These are phyloP conservation scores for Claviceps cyperi DNA, from an alignment of 2,329 filamentous ascomycete species.

Conservation along the genomic window DNA sequence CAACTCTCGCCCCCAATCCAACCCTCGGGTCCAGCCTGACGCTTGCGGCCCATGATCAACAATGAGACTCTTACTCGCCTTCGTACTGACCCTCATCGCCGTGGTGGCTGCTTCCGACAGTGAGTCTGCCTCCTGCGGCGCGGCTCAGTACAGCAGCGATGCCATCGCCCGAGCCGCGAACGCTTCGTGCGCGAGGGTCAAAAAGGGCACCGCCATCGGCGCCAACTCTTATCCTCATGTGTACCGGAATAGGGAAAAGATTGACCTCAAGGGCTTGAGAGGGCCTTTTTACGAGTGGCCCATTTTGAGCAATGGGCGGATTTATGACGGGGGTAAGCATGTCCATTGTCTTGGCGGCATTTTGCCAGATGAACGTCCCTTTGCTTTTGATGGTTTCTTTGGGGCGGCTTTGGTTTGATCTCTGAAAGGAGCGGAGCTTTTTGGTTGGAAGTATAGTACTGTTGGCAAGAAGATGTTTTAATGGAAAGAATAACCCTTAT, in stretches of 20 bases:
- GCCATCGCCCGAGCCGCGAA: constrained; percentile 33
- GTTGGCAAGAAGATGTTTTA: too few species aligned
- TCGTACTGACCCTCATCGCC: constrained; percentile 7
- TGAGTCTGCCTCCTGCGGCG: constrained; percentile 33
- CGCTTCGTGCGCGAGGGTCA: constrained; percentile 36
- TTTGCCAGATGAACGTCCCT: constrained; percentile 1
- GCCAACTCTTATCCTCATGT: constrained; percentile 36
- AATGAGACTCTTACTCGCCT: constrained; percentile 4
- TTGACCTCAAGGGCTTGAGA: constrained; percentile 37
- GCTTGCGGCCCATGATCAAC: not conserved
- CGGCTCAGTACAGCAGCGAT: constrained; percentile 29
- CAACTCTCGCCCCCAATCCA: too few species aligned
- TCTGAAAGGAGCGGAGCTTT: too few species aligned
- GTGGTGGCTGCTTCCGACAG: constrained; percentile 5
- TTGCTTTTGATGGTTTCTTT: not conserved
- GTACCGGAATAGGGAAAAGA: constrained; percentile 50
- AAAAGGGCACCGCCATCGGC: constrained; percentile 22
- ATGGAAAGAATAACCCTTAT: too few species aligned
- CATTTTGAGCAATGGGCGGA: constrained; percentile 29
- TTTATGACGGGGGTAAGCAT: constrained; percentile 39
- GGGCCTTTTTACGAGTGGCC: constrained; percentile 53
- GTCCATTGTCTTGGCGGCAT: not conserved
- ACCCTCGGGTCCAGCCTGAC: too few species aligned
- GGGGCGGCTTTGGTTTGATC: too few species aligned
- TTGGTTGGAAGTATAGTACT: too few species aligned